A percentile compares a stretch with the other conserved stretches of the same genome.
Evolutionary conservation across 345 rosid genomes (phyloP).

Genomic region (Diplotaxis tenuifolia): DNA sequence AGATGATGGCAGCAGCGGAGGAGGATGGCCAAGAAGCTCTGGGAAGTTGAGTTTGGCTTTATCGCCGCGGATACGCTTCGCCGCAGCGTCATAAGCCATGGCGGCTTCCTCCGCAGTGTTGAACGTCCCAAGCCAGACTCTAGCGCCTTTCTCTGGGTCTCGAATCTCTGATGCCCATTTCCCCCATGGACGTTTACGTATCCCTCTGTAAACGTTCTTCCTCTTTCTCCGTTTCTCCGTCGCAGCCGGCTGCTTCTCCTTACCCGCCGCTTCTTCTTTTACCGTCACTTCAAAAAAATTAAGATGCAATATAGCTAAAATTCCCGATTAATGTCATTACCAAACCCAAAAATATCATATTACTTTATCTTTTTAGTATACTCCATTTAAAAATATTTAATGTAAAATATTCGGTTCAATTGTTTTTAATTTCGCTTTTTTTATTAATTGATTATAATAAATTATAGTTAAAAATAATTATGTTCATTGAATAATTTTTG

Average conservation of each 20-base stretch:
- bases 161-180: conserved; percentile 98
- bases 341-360: no score
- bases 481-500: no score
- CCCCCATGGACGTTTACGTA: conserved; percentile 92
- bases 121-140: conserved; percentile 96
- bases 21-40: conserved; percentile 14
- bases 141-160: conserved; percentile 73
- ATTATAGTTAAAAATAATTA: no score
- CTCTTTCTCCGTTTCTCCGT: conserved; percentile 45
- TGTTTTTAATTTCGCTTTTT: no score
- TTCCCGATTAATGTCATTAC: no score
- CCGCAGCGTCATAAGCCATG: conserved; percentile 78
- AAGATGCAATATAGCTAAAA: no score
- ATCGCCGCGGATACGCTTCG: conserved; percentile 85
- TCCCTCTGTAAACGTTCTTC: conserved; percentile 83
- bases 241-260: conserved; percentile 18
- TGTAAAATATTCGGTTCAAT: no score
- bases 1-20: not conserved
- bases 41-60: conserved; percentile 92
- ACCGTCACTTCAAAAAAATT: not conserved
- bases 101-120: conserved; percentile 91
- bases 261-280: conserved; percentile 14
- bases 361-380: no score
- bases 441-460: no score
- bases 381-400: no score